Base-by-base conservation (phyloP, 371 early-diverging fungal genomes). In the Mucor irregularis region DNA sequence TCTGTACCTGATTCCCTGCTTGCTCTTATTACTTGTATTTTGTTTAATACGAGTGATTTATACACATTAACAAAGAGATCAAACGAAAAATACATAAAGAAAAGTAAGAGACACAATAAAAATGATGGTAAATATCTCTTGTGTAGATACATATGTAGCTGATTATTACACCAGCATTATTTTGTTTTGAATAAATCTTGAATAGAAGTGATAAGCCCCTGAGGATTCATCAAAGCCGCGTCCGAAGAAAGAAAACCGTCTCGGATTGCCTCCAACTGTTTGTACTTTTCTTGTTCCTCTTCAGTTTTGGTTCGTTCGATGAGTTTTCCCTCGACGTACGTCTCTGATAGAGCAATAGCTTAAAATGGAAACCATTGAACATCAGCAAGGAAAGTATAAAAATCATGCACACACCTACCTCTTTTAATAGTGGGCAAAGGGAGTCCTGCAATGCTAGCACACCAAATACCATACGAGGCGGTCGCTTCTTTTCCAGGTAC, bases 391-490 rank as follows among this genome's bases (percentile, higher is more conserved):
- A 40, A 17, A 38, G 9, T 17, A 14, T 6, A 38, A 38, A 38
- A 38, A 38, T 17, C 4, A 35, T 10, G 14, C 14, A 17, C 33
- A 5, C 21, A 19, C 30, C 6, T 58, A 84, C 87, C 85, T 75
- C 85, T 45, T 21, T 66, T 35, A 8, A 85, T 49, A 5, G 76
- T 71, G 9, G 50, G 43, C 1, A 61, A 50, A 0, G 79, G 73
- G 2, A 87, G 46, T 2, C 85, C 82, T 9, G 85, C 87, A 25
- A 80, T 68, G 33, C 71, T 64, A 3, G 84, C 87, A 57, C 85
- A 85, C 73, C 83, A 75, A 17, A 79, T 57, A 17, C 85, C 84
- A 58, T 78, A 74, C 0, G 85, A 87, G 31, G 45, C 31, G 16
- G 24, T 43, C 3, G 39, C 37, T 5, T 58, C 52, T 2, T 29